Base-by-base conservation (phyloP, 768 basidiomycete genomes). In the Kwoniella newhampshirensis region DNA sequence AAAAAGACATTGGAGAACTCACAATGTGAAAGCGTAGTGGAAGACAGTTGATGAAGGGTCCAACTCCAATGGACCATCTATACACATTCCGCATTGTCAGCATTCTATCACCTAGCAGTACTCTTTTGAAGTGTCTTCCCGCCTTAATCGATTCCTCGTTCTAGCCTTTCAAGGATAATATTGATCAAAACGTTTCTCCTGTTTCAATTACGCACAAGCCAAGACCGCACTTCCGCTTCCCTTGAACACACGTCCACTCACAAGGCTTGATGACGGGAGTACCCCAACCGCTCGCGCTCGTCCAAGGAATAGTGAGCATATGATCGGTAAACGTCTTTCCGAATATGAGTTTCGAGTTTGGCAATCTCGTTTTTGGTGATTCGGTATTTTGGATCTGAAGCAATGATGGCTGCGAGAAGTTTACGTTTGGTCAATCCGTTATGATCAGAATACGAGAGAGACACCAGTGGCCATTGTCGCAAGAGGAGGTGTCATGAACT, bases 1-100 rank as follows among this genome's bases (percentile, higher is more conserved):
- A 6, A 21, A 27, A 21, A 21, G 30, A 18, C 27, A 21, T 18
- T 2, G 20, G 20, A 20, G 15, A 25, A 63, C 75, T 62, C 36
- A 75, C 75, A 94, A 43, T 87, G 80, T 43, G 87, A 91, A 90
- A 0, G 91, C 91, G 78, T 98, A 97, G 75, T 98, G 93, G 57
- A 98, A 80, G 18, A 92, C 92, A 57, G 88, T 84, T 74, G 79
- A 82, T 67, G 87, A 88, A 5, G 90, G 91, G 60, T 90, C 86
- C 18, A 92, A 78, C 17, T 78, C 68, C 36, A 92, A 78, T 5
- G 87, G 87, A 2, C 84, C 86, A 74, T 92, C 87, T 87, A 63
- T n/a, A n/a, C n/a, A n/a, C n/a, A n/a, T n/a, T n/a, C n/a, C n/a
- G n/a, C n/a, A n/a, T n/a, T n/a, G n/a, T n/a, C n/a, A n/a, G n/a